Conservation (phyloP, 345 rosid genomes). For the Populus davidiana region DNA sequence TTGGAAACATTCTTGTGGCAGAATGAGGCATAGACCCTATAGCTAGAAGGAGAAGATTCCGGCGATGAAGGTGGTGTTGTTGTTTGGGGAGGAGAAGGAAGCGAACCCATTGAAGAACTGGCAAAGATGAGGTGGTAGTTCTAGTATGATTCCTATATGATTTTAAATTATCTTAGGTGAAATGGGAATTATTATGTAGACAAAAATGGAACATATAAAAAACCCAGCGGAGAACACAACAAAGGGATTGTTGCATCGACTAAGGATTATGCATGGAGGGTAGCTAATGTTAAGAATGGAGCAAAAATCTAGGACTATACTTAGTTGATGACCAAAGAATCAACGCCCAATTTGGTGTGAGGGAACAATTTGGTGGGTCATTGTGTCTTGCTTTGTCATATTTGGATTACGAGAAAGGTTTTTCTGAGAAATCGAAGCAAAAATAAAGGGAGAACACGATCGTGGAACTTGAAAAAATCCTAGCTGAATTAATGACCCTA, state of each 20-base stretch:
- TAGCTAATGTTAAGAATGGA: neutral
- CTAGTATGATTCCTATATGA: neutral
- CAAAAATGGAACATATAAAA: neutral
- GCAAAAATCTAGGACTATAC: conserved; percentile 3
- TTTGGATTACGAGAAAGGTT: neutral
- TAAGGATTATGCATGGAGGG: conserved; percentile 4
- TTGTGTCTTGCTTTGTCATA: conserved; percentile 17
- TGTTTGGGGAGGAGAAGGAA: conserved; percentile 10
- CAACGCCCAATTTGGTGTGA: neutral
- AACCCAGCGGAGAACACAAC: conserved; percentile 21
- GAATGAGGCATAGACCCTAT: conserved; percentile 34
- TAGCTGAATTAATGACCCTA: neutral
- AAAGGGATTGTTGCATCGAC: conserved; percentile 14
- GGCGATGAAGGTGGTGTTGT: neutral
- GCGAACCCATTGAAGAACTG: conserved; percentile 32
- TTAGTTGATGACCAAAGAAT: neutral
- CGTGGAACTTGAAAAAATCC: neutral
- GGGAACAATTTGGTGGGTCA: neutral
- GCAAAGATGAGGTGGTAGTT: neutral
- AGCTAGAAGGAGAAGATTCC: neutral
- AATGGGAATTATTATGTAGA: conserved; percentile 15
- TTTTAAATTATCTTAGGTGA: neutral
- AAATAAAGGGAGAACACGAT: neutral
- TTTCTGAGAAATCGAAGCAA: neutral
- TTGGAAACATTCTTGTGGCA: conserved; percentile 26